Base-by-base conservation (phyloP, 352 stramenopile species). In the Globisporangium nodosum region DNA sequence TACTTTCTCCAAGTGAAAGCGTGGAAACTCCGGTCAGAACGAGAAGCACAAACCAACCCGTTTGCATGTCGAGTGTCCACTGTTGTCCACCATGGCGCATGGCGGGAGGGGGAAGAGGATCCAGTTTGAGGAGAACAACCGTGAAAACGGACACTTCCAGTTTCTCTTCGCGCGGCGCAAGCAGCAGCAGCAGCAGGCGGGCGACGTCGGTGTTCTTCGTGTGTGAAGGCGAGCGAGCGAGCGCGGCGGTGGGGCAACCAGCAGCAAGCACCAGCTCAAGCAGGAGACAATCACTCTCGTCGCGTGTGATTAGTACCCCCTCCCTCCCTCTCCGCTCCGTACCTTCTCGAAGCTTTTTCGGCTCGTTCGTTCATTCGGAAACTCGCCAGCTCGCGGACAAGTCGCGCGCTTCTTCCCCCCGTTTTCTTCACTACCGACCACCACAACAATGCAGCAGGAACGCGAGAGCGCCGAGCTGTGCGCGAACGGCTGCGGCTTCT, bases 401-500 rank as follows among this genome's bases (percentile, higher is more conserved):
- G 43, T 3, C 31, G 5, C 31, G 21, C 24, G 46, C 8, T 18
- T 31, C 8, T 27, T 18, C 46, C 24, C 12, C 27, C 24, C n/a
- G 20, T 5, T 35, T n/a, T 51, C 47, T 33, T 51, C 20, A 52
- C 48, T 21, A n/a, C 7, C 12, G 15, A 30, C 16, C 40, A 57
- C 31, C 33, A 52, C 52, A 52, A 39, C 45, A 52, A 92, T 92
- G 82, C 82, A 92, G 69, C 82, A 92, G 65, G 78, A 92, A 71
- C 78, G 80, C 53, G 82, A 92, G 70, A 85, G 74, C 55, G 64
- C 76, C n/a, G 70, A 86, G 54, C 61, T 92, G 56, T 92, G 82
- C 57, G 66, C 76, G 20, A 88, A 88, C 63, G 80, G 80, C 49
- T 92, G 82, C 58, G 82, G 82, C 15, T 92, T 92, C 68, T 92